phyloP scores from a whole-genome alignment of 1,284 basidiomycete genomes.

The Malassezia vespertilionis region DNA sequence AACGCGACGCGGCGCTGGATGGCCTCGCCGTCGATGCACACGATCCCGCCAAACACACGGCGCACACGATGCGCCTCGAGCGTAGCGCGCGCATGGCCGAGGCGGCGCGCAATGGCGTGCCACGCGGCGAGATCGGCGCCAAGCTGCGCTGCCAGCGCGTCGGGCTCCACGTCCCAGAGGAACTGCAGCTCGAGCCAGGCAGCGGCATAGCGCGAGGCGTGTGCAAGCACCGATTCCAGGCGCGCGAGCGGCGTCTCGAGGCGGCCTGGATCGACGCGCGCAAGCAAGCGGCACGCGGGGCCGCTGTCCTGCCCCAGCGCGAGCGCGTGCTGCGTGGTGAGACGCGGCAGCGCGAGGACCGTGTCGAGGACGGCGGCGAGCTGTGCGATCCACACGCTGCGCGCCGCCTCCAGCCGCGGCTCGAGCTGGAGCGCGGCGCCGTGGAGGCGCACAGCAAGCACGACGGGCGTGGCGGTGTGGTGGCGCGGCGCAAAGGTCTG shows the following conservation, averaged over 20 bases:
- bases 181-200: slow-evolving; percentile 99
- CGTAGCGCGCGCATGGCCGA: slow-evolving; percentile 86
- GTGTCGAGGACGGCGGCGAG: slow-evolving; percentile 68
- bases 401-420: slow-evolving; percentile 87
- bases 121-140: slow-evolving; percentile 84
- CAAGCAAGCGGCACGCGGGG: no score
- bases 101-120: slow-evolving; percentile 86
- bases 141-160: slow-evolving; percentile 85
- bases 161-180: slow-evolving; percentile 92
- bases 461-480: slow-evolving; percentile 40
- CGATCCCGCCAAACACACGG: slow-evolving; percentile 69
- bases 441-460: slow-evolving; percentile 90
- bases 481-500: slow-evolving; percentile 7
- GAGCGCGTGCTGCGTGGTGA: slow-evolving; percentile 91
- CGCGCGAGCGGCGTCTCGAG: slow-evolving; percentile 72
- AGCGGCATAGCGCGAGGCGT: slow-evolving; percentile 76
- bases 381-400: slow-evolving; percentile 79
- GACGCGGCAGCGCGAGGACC: slow-evolving; percentile 73
- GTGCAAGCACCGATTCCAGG: slow-evolving; percentile 75
- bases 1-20: slow-evolving; percentile 94
- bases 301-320: slow-evolving; percentile 50
- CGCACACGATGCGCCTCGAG: slow-evolving; percentile 93
- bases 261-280: slow-evolving; percentile 60
- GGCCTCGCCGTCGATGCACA: slow-evolving; percentile 91
- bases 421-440: slow-evolving; percentile 98